These are phyloP conservation scores for Cladobotryum protrusum DNA, from an alignment of 2,329 filamentous ascomycete species.

Conservation along the genomic window DNA sequence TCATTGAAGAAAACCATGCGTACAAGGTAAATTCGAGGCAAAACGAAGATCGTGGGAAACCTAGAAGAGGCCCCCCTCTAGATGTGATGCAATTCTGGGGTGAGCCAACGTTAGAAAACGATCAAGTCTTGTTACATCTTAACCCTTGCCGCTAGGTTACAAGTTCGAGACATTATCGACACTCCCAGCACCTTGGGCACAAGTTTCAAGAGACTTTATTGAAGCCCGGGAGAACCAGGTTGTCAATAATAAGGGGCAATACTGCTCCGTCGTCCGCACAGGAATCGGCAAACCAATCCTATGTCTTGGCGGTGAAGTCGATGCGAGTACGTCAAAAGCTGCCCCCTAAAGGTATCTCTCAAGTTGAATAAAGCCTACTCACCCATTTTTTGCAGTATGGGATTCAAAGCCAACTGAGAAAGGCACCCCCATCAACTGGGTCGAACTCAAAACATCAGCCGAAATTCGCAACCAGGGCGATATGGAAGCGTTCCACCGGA, in stretches of 20 bases:
- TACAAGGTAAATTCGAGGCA: constrained; percentile 60
- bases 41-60: constrained; percentile 40
- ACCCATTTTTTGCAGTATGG: constrained; percentile 53
- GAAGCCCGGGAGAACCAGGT: constrained; percentile 63
- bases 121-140: neutral
- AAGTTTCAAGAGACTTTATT: constrained; percentile 68
- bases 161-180: constrained; percentile 90
- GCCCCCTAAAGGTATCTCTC: constrained; percentile 2
- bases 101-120: constrained; percentile 29
- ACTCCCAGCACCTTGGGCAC: constrained; percentile 66
- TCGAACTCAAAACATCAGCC: constrained; percentile 88
- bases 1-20: constrained; percentile 84
- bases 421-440: constrained; percentile 74
- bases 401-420: constrained; percentile 66
- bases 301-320: constrained; percentile 88
- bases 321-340: constrained; percentile 54
- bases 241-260: constrained; percentile 88
- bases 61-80: constrained; percentile 45
- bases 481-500: constrained; percentile 72
- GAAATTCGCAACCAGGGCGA: constrained; percentile 64
- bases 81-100: constrained; percentile 93
- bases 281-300: constrained; percentile 71
- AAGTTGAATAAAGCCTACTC: neutral
- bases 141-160: constrained; percentile 56
- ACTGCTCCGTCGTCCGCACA: constrained; percentile 89